Evolutionary conservation across 768 basidiomycete genomes (phyloP).

Genomic region (Lactarius psammicola): DNA sequence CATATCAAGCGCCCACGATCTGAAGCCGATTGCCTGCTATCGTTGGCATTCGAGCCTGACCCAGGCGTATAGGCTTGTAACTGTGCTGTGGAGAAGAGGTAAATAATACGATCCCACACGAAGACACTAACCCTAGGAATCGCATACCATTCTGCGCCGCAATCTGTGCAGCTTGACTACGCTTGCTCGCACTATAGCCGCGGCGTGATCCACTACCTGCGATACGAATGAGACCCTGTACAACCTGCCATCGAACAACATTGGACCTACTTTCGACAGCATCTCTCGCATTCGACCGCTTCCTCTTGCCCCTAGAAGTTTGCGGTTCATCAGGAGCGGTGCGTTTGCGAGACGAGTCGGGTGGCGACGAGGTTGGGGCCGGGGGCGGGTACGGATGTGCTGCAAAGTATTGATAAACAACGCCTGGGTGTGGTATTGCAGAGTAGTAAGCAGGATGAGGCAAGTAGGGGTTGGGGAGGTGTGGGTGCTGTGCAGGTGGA

Average conservation of each 20-base stretch:
- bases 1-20: slow-evolving; percentile 22
- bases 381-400: slow-evolving; percentile 10
- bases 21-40: slow-evolving; percentile 8
- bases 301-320: slow-evolving; percentile 15
- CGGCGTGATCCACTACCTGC: slow-evolving; percentile 49
- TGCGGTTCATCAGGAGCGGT: slow-evolving; percentile 18
- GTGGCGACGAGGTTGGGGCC: neutral
- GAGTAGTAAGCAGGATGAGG: slow-evolving; percentile 24
- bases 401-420: slow-evolving; percentile 23
- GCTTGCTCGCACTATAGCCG: slow-evolving; percentile 70
- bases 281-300: slow-evolving; percentile 21
- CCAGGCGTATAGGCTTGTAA: slow-evolving; percentile 31
- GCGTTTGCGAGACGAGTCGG: slow-evolving; percentile 22
- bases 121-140: slow-evolving; percentile 12
- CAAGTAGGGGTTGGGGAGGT: slow-evolving; percentile 8
- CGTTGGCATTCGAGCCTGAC: slow-evolving; percentile 6
- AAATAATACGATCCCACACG: slow-evolving; percentile 15
- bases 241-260: neutral
- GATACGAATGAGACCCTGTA: slow-evolving; percentile 1
- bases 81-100: slow-evolving; percentile 40
- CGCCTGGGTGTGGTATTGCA: slow-evolving; percentile 20
- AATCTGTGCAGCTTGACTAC: slow-evolving; percentile 65
- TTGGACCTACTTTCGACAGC: slow-evolving; percentile 18
- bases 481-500: slow-evolving; percentile 17
- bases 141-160: slow-evolving; percentile 60